Base-by-base conservation (phyloP, 257 asterid species). In the Fraxinus anomala region DNA sequence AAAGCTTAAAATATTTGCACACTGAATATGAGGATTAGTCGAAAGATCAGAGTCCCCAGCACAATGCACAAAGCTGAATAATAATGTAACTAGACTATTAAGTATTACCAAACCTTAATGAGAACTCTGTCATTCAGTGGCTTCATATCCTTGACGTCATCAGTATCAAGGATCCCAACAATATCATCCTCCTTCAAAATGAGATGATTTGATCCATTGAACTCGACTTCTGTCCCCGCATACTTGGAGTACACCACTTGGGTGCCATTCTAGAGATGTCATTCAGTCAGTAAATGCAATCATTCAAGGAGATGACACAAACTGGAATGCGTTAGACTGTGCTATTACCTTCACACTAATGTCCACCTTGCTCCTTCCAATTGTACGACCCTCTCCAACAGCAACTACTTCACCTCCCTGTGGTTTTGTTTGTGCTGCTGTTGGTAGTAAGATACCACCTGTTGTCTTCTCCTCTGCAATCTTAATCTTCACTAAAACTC, bases 331-430 rank as follows among this genome's bases (percentile, higher is more conserved):
- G 0, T 1, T 37, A 2, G 12, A 71, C 34, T 39, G 80, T 1
- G 97, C 63, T 19, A 0, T 31, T 88, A 93, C 98, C 99, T 89
- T 85, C 71, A 96, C 83, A n/a, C 91, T 77, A 66, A 93, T 73
- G 47, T 89, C 97, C 81, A 96, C 93, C 85, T 89, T 92, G 79
- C 68, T 89, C 80, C 89, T 91, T 39, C 99, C 97, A 74, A 91
- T 40, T 4, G 89, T 85, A 4, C 98, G 97, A 17, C 99, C 99
- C 86, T 93, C 98, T 70, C 99, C 99, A 24, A 93, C 86, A 19
- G 98, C 97, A 67, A 96, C 97, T 0, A 96, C 93, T 89, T 96
- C 99, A 49, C 98, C 99, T 19, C 97, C 97, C 65, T 92, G 96
- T 21, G 91, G 68, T 12, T 61, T 61, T n/a, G 68, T 23, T 61